Base-by-base conservation (phyloP, 2,329 filamentous ascomycete genomes). In the Hymenoscyphus scutula region DNA sequence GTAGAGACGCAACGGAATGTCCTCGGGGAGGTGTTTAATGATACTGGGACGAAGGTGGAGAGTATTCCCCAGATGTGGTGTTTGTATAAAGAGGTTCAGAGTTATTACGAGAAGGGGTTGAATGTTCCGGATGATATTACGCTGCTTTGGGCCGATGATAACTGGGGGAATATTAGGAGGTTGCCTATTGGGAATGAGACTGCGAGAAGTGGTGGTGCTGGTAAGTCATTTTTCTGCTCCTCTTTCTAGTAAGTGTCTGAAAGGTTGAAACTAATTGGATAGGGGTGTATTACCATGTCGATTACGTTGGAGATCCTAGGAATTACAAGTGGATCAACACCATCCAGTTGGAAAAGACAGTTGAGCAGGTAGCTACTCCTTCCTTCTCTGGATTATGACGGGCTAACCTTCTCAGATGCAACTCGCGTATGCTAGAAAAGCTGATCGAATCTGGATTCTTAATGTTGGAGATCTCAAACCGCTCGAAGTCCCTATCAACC, bases 61-160 rank as follows among this genome's bases (percentile, higher is more conserved):
- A 74, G 83, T 54, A 78, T 82, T 41, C 87, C 88, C 5, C 88
- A 90, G 74, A 81, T 87, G 75, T 90, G 88, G 87, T 89, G 87
- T 68, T 76, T 91, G 64, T 91, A 91, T 75, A 90, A 90, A 71
- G 88, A 91, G 72, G 87, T 91, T 1, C 86, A 88, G 74, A 82
- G 83, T 6, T 90, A 91, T 72, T 84, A 87, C 62, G 84, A 88
- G 62, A 54, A 65, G 37, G 88, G 88, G 1, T 80, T 90, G 71
- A 76, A 77, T 1, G 84, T 89, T 1, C 86, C 87, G 0, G 87
- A 90, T 41, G 82, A 89, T 69, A 82, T 90, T 30, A 90, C 85
- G 1, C 77, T 90, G 27, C 78, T 90, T 4, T 90, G 86, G 82
- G 81, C 86, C 0, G 88, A 90, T 71, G 88, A 90, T 74, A 90